Conservation (phyloP, 1,284 basidiomycete genomes). For the Irpex sp. region DNA sequence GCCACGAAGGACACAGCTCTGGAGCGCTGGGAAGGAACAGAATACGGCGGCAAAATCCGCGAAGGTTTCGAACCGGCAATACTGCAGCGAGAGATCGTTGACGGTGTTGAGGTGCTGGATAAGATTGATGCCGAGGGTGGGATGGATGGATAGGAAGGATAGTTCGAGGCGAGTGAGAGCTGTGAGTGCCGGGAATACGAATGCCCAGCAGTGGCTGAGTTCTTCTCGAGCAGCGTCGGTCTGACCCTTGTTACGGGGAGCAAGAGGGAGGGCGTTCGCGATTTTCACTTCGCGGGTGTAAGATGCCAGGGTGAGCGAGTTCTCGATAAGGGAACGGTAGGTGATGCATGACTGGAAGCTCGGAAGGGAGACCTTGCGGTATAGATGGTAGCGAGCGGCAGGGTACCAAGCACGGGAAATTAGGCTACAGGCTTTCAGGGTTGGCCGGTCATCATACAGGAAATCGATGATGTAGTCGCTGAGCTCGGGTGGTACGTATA, state of each 20-base stretch:
- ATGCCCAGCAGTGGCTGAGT: background rate
- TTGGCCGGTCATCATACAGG: conserved; percentile 27
- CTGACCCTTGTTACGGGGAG: background rate
- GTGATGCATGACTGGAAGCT: conserved; percentile 13
- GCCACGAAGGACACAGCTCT: conserved; percentile 19
- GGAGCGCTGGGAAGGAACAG: conserved; percentile 22
- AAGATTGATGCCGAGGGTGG: conserved; percentile 6
- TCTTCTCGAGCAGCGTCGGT: background rate
- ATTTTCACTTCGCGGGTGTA: conserved; percentile 22
- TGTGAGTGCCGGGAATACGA: conserved; percentile 17
- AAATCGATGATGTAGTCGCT: conserved; percentile 35
- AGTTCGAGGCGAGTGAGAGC: conserved; percentile 19
- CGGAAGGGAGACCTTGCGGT: conserved; percentile 23
- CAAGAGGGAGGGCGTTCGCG: background rate
- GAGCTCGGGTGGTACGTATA: conserved; percentile 30
- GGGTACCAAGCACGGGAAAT: conserved; percentile 35
- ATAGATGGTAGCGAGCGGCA: conserved; percentile 33
- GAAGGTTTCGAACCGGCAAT: conserved; percentile 26
- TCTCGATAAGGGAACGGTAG: conserved; percentile 21
- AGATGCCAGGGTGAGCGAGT: conserved; percentile 19
- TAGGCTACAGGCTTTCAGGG: conserved; percentile 31
- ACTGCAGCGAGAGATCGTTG: conserved; percentile 21
- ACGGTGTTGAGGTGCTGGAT: conserved; percentile 16
- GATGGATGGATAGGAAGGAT: conserved; percentile 11
- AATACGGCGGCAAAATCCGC: conserved; percentile 24